Conservation (phyloP, 1,139 yeast genomes). For the Zygosaccharomyces sapae region DNA sequence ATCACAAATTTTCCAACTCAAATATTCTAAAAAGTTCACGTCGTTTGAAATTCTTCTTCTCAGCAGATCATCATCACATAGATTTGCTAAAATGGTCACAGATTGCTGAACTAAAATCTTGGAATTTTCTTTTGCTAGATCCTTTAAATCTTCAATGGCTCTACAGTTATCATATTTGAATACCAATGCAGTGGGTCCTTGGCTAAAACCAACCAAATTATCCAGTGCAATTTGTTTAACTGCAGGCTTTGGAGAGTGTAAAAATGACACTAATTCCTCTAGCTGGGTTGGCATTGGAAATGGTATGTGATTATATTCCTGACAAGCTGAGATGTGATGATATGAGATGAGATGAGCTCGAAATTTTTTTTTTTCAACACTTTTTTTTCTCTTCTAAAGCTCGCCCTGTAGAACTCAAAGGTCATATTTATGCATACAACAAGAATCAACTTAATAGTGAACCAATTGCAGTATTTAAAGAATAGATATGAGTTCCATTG, state of each 20-base stretch:
- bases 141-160: slow-evolving; percentile 72
- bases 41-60: slow-evolving; percentile 65
- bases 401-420: neutral
- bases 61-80: slow-evolving; percentile 62
- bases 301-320: neutral
- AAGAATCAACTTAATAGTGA: neutral
- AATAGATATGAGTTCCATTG: slow-evolving; percentile 16
- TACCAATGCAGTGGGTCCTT: slow-evolving; percentile 59
- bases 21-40: slow-evolving; percentile 50
- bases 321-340: neutral
- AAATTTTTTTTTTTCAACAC: slow-evolving; percentile 7
- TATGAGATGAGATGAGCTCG: slow-evolving; percentile 10
- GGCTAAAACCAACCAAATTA: slow-evolving; percentile 79
- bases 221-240: slow-evolving; percentile 84
- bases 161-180: slow-evolving; percentile 68
- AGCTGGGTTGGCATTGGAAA: slow-evolving; percentile 53
- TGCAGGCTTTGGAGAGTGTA: slow-evolving; percentile 79
- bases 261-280: slow-evolving; percentile 70
- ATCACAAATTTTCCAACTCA: slow-evolving; percentile 53
- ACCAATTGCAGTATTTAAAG: slow-evolving; percentile 10
- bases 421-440: neutral
- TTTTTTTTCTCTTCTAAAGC: neutral
- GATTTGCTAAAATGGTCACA: slow-evolving; percentile 72
- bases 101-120: slow-evolving; percentile 61
- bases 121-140: slow-evolving; percentile 49